These are phyloP conservation scores for Podila clonocystis DNA, from an alignment of 192 early-diverging fungal species.

Conservation along the genomic window DNA sequence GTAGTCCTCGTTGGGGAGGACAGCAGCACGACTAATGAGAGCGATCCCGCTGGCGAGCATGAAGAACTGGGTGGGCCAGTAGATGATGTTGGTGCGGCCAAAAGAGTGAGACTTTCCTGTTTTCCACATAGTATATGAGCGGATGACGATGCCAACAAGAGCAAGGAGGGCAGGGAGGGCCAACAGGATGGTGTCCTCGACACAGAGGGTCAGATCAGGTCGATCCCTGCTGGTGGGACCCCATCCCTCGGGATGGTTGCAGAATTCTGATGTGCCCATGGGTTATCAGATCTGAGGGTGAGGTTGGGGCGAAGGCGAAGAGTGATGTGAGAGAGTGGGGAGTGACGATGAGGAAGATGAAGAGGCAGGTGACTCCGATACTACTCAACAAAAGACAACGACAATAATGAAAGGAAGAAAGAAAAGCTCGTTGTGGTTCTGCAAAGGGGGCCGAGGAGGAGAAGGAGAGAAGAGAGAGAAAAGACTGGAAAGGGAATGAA, in stretches of 20 bases:
- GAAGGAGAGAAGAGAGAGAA: neutral
- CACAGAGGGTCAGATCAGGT: conserved; percentile 42
- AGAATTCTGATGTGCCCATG: neutral
- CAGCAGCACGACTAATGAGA: conserved; percentile 20
- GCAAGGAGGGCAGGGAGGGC: conserved; percentile 29
- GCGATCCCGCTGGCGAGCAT: conserved; percentile 32
- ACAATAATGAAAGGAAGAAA: neutral
- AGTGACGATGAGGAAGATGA: too few species aligned
- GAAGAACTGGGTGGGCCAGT: conserved; percentile 40
- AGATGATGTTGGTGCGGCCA: conserved; percentile 40
- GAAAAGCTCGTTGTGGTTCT: neutral
- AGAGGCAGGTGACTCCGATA: too few species aligned
- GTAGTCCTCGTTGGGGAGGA: conserved; percentile 18
- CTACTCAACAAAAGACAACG: neutral
- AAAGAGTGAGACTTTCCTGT: conserved; percentile 36
- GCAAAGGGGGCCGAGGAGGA: neutral
- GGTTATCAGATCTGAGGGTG: too few species aligned
- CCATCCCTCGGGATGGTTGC: conserved; percentile 5
- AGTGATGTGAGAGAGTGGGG: neutral
- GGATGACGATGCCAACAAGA: conserved; percentile 8
- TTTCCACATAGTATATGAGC: conserved; percentile 17
- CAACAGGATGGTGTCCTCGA: conserved; percentile 46
- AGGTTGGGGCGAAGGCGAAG: neutral
- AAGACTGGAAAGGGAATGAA: neutral
- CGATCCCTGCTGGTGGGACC: conserved; percentile 24